These are phyloP conservation scores for Cenchrus fungigraminus DNA, from an alignment of 176 grass and related monocot genomes.

Conservation along the genomic window DNA sequence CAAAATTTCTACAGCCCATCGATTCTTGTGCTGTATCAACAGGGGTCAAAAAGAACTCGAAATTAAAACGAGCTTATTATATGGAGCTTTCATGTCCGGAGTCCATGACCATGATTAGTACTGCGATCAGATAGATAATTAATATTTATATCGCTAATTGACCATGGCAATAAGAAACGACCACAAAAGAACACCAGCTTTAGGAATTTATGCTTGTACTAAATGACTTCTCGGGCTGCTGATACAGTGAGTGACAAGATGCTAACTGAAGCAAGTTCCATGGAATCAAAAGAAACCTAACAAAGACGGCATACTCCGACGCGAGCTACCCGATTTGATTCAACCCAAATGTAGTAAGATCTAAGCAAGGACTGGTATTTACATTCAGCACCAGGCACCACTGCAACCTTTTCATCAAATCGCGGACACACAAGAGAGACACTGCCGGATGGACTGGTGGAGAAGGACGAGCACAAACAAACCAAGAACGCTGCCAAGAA, in stretches of 20 bases:
- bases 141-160: neutral
- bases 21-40: neutral
- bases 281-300: constrained; percentile 22
- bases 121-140: neutral
- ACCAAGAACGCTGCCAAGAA: constrained; percentile 20
- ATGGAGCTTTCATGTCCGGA: neutral
- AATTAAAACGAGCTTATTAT: neutral
- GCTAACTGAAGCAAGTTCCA: constrained; percentile 32
- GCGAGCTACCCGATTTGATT: neutral
- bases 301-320: neutral
- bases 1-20: neutral
- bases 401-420: constrained; percentile 25
- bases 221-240: constrained; percentile 19
- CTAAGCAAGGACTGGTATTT: constrained; percentile 36
- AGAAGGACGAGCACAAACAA: neutral
- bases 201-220: constrained; percentile 7
- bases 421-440: neutral
- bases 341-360: constrained; percentile 10
- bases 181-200: constrained; percentile 6
- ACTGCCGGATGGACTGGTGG: neutral
- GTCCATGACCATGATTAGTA: neutral
- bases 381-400: constrained; percentile 26
- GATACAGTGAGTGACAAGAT: constrained; percentile 9
- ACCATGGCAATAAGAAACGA: neutral
- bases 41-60: neutral